Percentiles rank a stretch among this genome's conserved stretches.
Evolutionary conservation across 2,329 filamentous ascomycete genomes (phyloP).

Genomic region (Fusarium lateritium): DNA sequence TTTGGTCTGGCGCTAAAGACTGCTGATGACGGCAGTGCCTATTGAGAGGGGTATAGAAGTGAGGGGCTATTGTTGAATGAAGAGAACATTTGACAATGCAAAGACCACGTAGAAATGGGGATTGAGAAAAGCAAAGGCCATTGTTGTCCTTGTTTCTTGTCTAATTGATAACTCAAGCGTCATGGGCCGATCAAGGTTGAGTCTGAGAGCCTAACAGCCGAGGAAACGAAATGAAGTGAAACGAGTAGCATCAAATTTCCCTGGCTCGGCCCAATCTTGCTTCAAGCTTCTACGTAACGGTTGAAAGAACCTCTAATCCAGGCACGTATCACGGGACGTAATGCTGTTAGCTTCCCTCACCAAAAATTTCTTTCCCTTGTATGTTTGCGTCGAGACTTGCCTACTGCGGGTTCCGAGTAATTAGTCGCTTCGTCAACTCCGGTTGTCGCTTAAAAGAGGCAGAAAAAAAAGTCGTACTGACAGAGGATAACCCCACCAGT

Average conservation of each 20-base stretch:
- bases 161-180: not conserved
- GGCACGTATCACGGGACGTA: constrained; percentile 16
- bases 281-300: constrained; percentile 4
- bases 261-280: constrained; percentile 5
- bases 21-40: constrained; percentile 47
- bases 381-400: constrained; percentile 39
- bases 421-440: constrained; percentile 48
- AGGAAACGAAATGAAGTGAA: constrained; percentile 1
- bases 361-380: constrained; percentile 15
- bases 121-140: not conserved
- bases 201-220: not conserved
- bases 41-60: constrained; percentile 26
- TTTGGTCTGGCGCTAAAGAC: constrained; percentile 42
- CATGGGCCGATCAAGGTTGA: not conserved
- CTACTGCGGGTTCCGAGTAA: constrained; percentile 42
- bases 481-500: constrained; percentile 40
- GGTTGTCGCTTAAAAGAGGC: constrained; percentile 37
- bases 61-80: constrained; percentile 33
- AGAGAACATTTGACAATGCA: constrained; percentile 6
- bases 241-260: not conserved
- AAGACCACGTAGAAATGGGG: not conserved
- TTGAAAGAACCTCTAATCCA: constrained; percentile 14
- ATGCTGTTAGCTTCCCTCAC: constrained; percentile 29
- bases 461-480: constrained; percentile 17
- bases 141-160: not conserved